phyloP scores from a whole-genome alignment of 176 grass and related monocot species.

The Zea luxurians region DNA sequence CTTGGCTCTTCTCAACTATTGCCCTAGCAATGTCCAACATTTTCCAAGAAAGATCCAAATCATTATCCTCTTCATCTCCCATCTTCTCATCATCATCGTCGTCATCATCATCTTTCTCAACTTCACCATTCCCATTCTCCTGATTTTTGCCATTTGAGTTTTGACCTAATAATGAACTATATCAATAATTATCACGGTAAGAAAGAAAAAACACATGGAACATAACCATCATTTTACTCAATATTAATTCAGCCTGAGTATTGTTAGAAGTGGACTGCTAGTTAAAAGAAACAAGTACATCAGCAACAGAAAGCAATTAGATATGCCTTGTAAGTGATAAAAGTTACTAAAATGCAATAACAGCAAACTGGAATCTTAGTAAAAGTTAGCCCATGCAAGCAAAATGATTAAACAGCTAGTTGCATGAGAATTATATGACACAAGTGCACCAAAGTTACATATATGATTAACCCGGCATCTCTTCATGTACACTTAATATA shows the following conservation, averaged over 20 bases:
- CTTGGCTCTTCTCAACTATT: conserved; percentile 76
- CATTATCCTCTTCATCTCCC: conserved; percentile 92
- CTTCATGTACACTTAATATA: conserved; percentile 10
- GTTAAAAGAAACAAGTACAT: neutral
- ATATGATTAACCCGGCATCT: neutral
- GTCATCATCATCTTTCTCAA: conserved; percentile 60
- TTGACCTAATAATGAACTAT: conserved; percentile 44
- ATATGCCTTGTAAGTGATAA: neutral
- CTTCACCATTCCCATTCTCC: conserved; percentile 47
- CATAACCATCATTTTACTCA: conserved; percentile 8
- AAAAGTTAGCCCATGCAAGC: neutral
- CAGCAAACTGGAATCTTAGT: neutral
- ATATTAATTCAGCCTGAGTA: neutral
- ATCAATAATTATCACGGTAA: conserved; percentile 25
- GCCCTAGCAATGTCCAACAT: conserved; percentile 97
- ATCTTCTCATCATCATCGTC: conserved; percentile 58
- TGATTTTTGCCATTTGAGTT: conserved; percentile 58
- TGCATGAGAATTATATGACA: neutral
- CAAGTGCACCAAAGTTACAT: neutral
- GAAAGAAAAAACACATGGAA: conserved; percentile 9
- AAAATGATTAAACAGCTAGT: conserved; percentile 3
- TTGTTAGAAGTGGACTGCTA: neutral
- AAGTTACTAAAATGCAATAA: neutral
- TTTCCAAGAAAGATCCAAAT: conserved; percentile 96
- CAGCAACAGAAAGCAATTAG: conserved; percentile 1